Base-by-base conservation (phyloP, 768 basidiomycete genomes). In the Exidia glandulosa region DNA sequence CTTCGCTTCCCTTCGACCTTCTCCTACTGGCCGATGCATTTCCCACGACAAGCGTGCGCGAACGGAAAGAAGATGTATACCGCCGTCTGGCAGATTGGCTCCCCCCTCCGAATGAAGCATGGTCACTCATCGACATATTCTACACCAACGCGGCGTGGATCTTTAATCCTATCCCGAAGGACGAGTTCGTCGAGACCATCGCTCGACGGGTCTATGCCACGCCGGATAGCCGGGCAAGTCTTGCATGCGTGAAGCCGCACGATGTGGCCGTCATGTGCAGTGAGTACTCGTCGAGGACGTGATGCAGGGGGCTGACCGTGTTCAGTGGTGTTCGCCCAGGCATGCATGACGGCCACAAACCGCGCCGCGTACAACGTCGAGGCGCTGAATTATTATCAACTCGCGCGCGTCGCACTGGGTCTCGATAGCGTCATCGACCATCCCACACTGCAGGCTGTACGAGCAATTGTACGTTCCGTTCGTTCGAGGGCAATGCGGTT, bases 211-310 rank as follows among this genome's bases (percentile, higher is more conserved):
- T 9, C 25, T 54, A 4, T 31, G 14, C 30, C 6, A 12, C 50
- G 50, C 14, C 27, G 50, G 9, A 27, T 19, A 9, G 30, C 14
- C 27, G 50, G 25, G 25, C 25, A 31, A 6, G 47, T 23, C 14
- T 48, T 27, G 47, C 7, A 14, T 27, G 10, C 14, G 25, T 54
- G 16, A 10, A 4, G 6, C 16, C 50, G 25, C 50, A 54, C 19
- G 50, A 81, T 3, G 79, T 87, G 31, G 79, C 83, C 1, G 73
- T 85, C 52, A 68, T 84, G 72, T 86, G 83, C 66, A 84, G 50
- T 54, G 30, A 6, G 50, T 19, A 23, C 10, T 14, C 25, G 19
- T 7, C 10, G 14, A 5, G 4, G 5, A 14, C 7, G 14, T 54
- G 50, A 29, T 27, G 6, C 68, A 72, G 32, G 73, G 84, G 32